Percentiles rank a stretch among this genome's conserved stretches.
phyloP scores from a whole-genome alignment of 768 basidiomycete genomes.

The Boletus sp. region DNA sequence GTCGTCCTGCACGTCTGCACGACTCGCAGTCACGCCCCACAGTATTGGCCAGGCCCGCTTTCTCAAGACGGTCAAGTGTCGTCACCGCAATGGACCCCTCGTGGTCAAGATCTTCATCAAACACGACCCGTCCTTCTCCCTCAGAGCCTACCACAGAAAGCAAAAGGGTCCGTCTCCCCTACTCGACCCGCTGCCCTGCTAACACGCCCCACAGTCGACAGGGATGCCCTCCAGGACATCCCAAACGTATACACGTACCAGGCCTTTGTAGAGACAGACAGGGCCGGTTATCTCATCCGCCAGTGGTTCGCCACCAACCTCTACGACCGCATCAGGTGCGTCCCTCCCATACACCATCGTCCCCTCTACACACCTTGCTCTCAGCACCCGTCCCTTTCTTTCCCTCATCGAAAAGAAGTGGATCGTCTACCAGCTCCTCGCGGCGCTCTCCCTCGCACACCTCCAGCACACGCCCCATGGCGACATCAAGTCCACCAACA shows the following conservation, averaged over 20 bases:
- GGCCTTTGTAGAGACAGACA: constrained; percentile 89
- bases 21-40: background rate
- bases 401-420: constrained; percentile 93
- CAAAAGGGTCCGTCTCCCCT: constrained; percentile 59
- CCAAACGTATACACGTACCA: constrained; percentile 90
- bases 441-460: constrained; percentile 78
- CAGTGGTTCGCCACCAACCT: constrained; percentile 95
- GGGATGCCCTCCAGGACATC: constrained; percentile 80
- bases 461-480: constrained; percentile 92
- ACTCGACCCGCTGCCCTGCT: background rate
- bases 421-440: constrained; percentile 93
- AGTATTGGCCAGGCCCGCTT: constrained; percentile 33
- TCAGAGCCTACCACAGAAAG: constrained; percentile 70
- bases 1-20: background rate
- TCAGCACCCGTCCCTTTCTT: constrained; percentile 93
- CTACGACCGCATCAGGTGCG: constrained; percentile 95
- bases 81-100: constrained; percentile 78
- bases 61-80: constrained; percentile 84
- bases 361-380: background rate
- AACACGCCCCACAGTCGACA: constrained; percentile 57
- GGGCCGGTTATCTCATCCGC: constrained; percentile 90
- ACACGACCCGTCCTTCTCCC: constrained; percentile 79
- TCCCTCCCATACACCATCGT: background rate
- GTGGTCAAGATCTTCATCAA: constrained; percentile 97
- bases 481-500: constrained; percentile 96